Base-by-base conservation (phyloP, 352 stramenopile genomes). In the Aphanomyces invadans region DNA sequence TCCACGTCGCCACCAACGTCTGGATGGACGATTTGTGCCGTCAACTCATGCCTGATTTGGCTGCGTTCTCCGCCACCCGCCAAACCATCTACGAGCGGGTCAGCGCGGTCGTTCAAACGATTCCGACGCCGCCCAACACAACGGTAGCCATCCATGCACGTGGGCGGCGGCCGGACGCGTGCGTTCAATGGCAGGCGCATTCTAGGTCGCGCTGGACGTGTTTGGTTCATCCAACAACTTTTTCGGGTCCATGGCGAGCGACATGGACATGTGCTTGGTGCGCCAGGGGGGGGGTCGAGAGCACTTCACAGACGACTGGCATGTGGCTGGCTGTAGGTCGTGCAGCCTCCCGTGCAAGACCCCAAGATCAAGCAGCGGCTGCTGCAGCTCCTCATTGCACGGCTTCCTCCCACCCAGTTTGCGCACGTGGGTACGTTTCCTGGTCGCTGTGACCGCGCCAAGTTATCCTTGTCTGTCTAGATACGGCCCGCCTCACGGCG, bases 211-310 rank as follows among this genome's bases (percentile, higher is more conserved):
- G 21, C 62, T 95, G 38, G 84, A 90, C 49, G 82, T 95, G 19
- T 99, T 99, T 78, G 97, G 97, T 3, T 99, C 95, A 19, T 98
- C 88, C 44, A 89, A 87, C 1, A 99, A 99, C 73, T 92, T 96
- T 60, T 99, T 99, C 76, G 97, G 97, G 38, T 96, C 80, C 31
- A 79, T 89, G 21, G 69, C 78, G 33, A 95, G 89, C 57, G 92
- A 98, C 62, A 85, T 98, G 76, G 93, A 98, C 63, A 97, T 98
- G 89, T 98, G 89, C 68, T 74, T 96, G 10, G 81, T 62, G 39
- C 46, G 25, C 49, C 15, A n/a, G n/a, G n/a, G n/a, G n/a, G n/a
- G n/a, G n/a, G 38, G 21, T 61, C 3, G 19, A 65, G 7, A 21
- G 15, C 29, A 60, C 17, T 11, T 26, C 26, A 60, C n/a, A n/a